These are phyloP conservation scores for Oemleria cerasiformis DNA, from an alignment of 306 rosid genomes.

Conservation along the genomic window DNA sequence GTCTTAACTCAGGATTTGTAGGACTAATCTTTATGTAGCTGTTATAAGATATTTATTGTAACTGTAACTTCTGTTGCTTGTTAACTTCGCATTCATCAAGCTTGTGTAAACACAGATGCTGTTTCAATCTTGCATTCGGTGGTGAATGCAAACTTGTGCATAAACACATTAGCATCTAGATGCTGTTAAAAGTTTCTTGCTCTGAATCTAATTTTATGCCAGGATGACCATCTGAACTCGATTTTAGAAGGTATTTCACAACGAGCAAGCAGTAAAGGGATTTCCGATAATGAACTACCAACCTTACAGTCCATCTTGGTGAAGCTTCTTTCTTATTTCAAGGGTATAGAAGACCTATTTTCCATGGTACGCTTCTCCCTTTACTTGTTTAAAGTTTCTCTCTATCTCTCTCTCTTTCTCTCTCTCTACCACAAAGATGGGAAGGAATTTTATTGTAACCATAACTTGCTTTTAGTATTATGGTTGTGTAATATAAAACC, in stretches of 20 bases:
- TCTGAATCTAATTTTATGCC: slow-evolving; percentile 35
- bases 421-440: neutral
- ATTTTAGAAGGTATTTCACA: slow-evolving; percentile 71
- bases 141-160: neutral
- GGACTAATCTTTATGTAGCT: neutral
- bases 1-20: too few relatives aligned
- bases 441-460: neutral
- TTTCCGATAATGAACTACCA: slow-evolving; percentile 58
- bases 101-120: neutral
- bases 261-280: slow-evolving; percentile 41
- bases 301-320: slow-evolving; percentile 79
- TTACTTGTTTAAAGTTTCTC: slow-evolving; percentile 3
- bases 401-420: neutral
- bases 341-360: slow-evolving; percentile 58
- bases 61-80: neutral
- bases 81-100: neutral
- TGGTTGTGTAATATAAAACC: neutral
- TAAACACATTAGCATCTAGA: neutral
- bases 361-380: slow-evolving; percentile 51
- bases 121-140: neutral
- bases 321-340: slow-evolving; percentile 71
- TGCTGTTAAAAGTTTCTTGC: slow-evolving; percentile 5
- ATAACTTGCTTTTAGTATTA: neutral
- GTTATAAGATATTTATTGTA: neutral
- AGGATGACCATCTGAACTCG: slow-evolving; percentile 61